Evolutionary conservation across 192 early-diverging fungal species (phyloP).

Genomic region (Kappamyces sp.): DNA sequence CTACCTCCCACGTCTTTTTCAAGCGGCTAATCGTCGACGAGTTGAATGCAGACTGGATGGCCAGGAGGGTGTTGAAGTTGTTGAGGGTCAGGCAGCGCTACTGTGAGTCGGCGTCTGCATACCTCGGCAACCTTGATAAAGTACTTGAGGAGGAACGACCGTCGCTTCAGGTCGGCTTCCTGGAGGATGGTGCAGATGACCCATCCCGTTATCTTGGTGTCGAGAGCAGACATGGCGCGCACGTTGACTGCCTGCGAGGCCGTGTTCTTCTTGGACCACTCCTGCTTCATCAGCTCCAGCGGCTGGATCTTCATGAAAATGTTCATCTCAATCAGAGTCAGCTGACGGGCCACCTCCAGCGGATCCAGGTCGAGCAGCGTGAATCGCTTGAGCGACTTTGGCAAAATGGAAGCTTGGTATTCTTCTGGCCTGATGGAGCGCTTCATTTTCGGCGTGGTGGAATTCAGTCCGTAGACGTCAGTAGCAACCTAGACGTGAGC

Average conservation of each 20-base stretch:
- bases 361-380: conserved; percentile 80
- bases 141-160: conserved; percentile 71
- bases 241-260: conserved; percentile 73
- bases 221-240: conserved; percentile 70
- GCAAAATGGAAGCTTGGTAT: conserved; percentile 67
- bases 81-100: conserved; percentile 32
- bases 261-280: conserved; percentile 69
- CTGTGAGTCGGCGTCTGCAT: background rate
- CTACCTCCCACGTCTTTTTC: conserved; percentile 46
- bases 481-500: background rate
- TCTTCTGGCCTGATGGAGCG: conserved; percentile 29
- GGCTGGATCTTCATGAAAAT: conserved; percentile 78
- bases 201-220: conserved; percentile 77
- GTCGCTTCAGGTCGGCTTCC: conserved; percentile 75
- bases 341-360: conserved; percentile 83
- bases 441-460: conserved; percentile 6
- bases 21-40: conserved; percentile 42
- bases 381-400: conserved; percentile 69
- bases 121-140: conserved; percentile 67
- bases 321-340: conserved; percentile 83
- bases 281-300: conserved; percentile 80
- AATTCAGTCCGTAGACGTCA: conserved; percentile 14
- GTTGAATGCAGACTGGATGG: conserved; percentile 39
- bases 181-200: conserved; percentile 72
- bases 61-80: conserved; percentile 45